Evolutionary conservation across 1,284 basidiomycete genomes (phyloP).

Genomic region (Coriolopsis trogii): DNA sequence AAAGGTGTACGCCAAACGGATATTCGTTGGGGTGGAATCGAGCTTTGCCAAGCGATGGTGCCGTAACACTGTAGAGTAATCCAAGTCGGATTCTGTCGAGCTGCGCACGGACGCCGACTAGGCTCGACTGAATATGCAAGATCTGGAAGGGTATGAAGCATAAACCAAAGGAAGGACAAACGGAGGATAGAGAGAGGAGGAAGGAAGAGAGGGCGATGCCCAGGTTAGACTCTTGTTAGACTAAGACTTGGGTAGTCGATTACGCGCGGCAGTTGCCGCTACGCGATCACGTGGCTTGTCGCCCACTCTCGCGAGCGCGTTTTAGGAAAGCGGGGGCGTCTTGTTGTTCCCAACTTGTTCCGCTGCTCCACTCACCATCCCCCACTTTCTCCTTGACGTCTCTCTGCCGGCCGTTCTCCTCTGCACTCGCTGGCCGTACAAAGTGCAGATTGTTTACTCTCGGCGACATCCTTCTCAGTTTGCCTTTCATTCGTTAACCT

Average conservation of each 20-base stretch:
- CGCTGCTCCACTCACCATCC: neutral
- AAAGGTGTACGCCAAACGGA: neutral
- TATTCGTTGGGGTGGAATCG: neutral
- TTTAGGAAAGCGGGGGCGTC: too few relatives aligned
- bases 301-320: neutral
- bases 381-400: neutral
- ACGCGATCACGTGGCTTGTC: constrained; percentile 20
- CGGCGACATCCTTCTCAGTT: neutral
- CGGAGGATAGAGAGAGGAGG: too few relatives aligned
- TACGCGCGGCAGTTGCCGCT: constrained; percentile 9
- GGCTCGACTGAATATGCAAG: too few relatives aligned
- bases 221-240: too few relatives aligned
- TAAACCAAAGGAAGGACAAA: too few relatives aligned
- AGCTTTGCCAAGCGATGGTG: too few relatives aligned
- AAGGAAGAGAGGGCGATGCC: too few relatives aligned
- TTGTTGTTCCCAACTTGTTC: too few relatives aligned
- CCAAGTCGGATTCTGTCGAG: too few relatives aligned
- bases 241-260: neutral
- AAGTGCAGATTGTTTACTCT: constrained; percentile 23
- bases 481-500: constrained; percentile 12
- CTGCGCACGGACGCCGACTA: too few relatives aligned
- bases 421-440: neutral
- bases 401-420: neutral
- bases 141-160: too few relatives aligned
- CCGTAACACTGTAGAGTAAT: too few relatives aligned